Conservation (phyloP, 805 yeast genomes). For the Candida nitratophila region DNA sequence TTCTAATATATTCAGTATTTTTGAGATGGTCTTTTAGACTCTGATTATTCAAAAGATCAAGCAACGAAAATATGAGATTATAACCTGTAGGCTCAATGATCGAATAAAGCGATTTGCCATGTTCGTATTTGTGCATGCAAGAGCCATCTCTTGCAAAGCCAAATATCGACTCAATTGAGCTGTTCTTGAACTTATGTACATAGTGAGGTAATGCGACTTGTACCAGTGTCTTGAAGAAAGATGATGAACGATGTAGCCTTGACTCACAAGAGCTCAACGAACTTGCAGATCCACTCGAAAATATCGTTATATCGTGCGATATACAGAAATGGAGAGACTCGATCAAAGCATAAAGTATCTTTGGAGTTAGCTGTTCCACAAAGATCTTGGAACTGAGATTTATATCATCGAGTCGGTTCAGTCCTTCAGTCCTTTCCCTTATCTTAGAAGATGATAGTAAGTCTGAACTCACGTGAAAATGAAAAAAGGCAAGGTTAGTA, state of each 20-base stretch:
- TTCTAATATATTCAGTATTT: not conserved
- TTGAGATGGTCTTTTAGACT: not conserved
- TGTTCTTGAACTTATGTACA: not conserved
- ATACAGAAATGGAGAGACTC: slow-evolving; percentile 11
- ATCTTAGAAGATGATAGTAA: slow-evolving; percentile 42
- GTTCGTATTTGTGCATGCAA: not conserved
- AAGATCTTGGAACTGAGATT: slow-evolving; percentile 15
- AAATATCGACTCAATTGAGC: not conserved
- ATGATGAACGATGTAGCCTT: slow-evolving; percentile 17
- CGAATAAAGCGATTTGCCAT: not conserved
- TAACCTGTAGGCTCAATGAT: not conserved
- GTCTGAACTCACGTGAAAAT: slow-evolving; percentile 3
- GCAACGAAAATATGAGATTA: slow-evolving; percentile 7
- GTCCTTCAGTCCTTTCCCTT: slow-evolving; percentile 48
- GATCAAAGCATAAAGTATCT: slow-evolving; percentile 19
- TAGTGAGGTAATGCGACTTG: not conserved
- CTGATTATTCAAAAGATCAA: slow-evolving; percentile 7
- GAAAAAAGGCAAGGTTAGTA: not conserved
- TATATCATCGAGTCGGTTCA: slow-evolving; percentile 30
- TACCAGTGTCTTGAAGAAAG: slow-evolving; percentile 7
- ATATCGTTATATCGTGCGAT: slow-evolving; percentile 27
- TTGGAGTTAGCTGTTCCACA: slow-evolving; percentile 11
- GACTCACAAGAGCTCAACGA: slow-evolving; percentile 23
- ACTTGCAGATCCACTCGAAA: slow-evolving; percentile 16
- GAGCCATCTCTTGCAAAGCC: not conserved